phyloP scores from a whole-genome alignment of 2,329 filamentous ascomycete species.

The Plenodomus lindquistii region DNA sequence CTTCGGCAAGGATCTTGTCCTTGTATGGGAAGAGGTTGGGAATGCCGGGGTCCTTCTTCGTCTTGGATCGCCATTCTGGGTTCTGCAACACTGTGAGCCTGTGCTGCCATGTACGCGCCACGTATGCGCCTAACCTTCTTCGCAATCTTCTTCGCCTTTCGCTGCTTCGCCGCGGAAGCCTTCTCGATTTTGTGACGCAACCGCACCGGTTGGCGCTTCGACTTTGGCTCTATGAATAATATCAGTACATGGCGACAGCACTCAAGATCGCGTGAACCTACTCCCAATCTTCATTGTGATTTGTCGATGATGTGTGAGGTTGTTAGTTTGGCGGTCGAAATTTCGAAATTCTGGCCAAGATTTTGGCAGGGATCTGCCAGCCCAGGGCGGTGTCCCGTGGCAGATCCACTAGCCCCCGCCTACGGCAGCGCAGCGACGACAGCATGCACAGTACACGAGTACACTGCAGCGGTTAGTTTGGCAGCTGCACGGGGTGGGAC shows the following conservation, averaged over 20 bases:
- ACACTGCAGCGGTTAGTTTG: too few species aligned
- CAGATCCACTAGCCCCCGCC: conserved; percentile 6
- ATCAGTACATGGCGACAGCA: conserved; percentile 6
- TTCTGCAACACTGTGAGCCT: conserved; percentile 60
- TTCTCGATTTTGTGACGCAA: conserved; percentile 97
- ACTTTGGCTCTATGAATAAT: conserved; percentile 74
- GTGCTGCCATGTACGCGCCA: background rate
- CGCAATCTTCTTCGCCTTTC: conserved; percentile 82
- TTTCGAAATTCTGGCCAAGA: conserved; percentile 30
- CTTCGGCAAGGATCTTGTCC: conserved; percentile 89
- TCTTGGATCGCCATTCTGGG: conserved; percentile 89
- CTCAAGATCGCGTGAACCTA: conserved; percentile 25
- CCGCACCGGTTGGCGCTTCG: conserved; percentile 87
- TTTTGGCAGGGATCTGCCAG: conserved; percentile 11
- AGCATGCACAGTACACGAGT: background rate
- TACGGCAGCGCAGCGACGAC: background rate
- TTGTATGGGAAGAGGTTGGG: conserved; percentile 98
- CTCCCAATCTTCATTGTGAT: conserved; percentile 49
- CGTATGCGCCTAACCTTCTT: conserved; percentile 65
- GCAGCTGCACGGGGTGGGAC: too few species aligned
- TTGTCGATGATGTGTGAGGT: conserved; percentile 15
- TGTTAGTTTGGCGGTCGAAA: conserved; percentile 19
- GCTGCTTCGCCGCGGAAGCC: conserved; percentile 84
- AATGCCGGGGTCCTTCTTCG: conserved; percentile 98
- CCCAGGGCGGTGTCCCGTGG: conserved; percentile 12